Conservation (phyloP, 768 basidiomycete genomes). For the Gymnopilus dilepis region DNA sequence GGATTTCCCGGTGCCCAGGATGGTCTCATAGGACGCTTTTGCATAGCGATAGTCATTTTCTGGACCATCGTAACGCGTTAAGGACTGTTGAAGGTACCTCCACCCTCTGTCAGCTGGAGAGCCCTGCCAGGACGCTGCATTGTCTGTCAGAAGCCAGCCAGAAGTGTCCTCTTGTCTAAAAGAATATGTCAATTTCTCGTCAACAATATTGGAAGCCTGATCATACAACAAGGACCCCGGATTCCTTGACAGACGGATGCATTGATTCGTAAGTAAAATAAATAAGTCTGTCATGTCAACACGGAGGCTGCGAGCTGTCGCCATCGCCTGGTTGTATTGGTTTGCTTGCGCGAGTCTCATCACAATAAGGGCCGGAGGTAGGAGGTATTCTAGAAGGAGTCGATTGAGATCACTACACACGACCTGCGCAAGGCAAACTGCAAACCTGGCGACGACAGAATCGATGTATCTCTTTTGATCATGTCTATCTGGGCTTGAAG, state of each 20-base stretch:
- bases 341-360: slow-evolving; percentile 79
- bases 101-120: slow-evolving; percentile 81
- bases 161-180: slow-evolving; percentile 70
- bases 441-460: slow-evolving; percentile 71
- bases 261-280: slow-evolving; percentile 74
- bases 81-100: slow-evolving; percentile 82
- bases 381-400: slow-evolving; percentile 49
- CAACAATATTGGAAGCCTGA: slow-evolving; percentile 1
- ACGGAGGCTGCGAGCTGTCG: slow-evolving; percentile 72
- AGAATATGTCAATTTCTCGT: slow-evolving; percentile 19
- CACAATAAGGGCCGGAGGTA: slow-evolving; percentile 70
- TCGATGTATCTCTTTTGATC: slow-evolving; percentile 64
- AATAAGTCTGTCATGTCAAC: slow-evolving; percentile 92
- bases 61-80: slow-evolving; percentile 77
- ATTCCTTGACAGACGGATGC: slow-evolving; percentile 73
- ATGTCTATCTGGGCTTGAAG: slow-evolving; percentile 81
- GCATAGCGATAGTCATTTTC: slow-evolving; percentile 79
- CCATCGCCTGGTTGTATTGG: slow-evolving; percentile 80
- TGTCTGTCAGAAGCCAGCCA: slow-evolving; percentile 85
- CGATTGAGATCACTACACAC: slow-evolving; percentile 18
- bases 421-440: slow-evolving; percentile 30
- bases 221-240: slow-evolving; percentile 62
- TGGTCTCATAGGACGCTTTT: slow-evolving; percentile 77
- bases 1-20: slow-evolving; percentile 68
- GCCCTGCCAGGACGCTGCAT: slow-evolving; percentile 84